These are phyloP conservation scores for Fonsecaea multimorphosa DNA, from an alignment of 2,329 filamentous ascomycete genomes.

Conservation along the genomic window DNA sequence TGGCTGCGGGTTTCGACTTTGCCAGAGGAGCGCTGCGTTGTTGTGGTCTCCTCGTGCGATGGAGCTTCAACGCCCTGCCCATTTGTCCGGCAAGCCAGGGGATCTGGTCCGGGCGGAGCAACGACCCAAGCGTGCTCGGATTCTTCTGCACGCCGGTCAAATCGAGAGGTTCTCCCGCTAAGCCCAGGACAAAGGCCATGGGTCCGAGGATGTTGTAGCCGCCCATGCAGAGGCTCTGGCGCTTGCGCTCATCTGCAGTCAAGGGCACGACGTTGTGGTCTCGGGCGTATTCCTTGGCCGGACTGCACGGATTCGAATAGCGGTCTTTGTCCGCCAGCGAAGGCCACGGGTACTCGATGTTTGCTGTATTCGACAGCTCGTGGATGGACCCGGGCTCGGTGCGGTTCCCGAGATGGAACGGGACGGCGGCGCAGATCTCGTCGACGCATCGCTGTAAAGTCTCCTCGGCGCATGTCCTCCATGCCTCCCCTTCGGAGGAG, in stretches of 20 bases:
- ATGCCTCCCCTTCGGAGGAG: background rate
- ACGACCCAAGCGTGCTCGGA: background rate
- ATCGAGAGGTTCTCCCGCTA: slow-evolving; percentile 7
- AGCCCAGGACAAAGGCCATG: slow-evolving; percentile 11
- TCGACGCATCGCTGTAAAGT: slow-evolving; percentile 5
- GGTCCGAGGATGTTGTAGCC: slow-evolving; percentile 13
- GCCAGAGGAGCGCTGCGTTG: background rate
- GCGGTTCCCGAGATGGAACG: slow-evolving; percentile 19
- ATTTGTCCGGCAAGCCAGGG: slow-evolving; percentile 7
- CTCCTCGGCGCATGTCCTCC: background rate
- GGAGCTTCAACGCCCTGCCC: background rate
- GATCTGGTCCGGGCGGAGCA: slow-evolving; percentile 10
- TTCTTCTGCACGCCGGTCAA: background rate
- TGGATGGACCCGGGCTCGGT: background rate
- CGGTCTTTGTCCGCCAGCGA: background rate
- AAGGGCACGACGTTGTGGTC: slow-evolving; percentile 7
- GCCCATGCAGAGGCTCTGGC: slow-evolving; percentile 14
- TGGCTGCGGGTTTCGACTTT: background rate
- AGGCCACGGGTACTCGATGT: slow-evolving; percentile 11
- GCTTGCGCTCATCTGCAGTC: slow-evolving; percentile 8
- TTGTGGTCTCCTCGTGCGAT: background rate
- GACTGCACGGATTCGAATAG: background rate
- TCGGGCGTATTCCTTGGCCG: background rate
- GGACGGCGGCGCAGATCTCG: slow-evolving; percentile 17
- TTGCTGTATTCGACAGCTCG: background rate